Conservation (phyloP, 2,329 filamentous ascomycete species). For the Pezicula radicicola region DNA sequence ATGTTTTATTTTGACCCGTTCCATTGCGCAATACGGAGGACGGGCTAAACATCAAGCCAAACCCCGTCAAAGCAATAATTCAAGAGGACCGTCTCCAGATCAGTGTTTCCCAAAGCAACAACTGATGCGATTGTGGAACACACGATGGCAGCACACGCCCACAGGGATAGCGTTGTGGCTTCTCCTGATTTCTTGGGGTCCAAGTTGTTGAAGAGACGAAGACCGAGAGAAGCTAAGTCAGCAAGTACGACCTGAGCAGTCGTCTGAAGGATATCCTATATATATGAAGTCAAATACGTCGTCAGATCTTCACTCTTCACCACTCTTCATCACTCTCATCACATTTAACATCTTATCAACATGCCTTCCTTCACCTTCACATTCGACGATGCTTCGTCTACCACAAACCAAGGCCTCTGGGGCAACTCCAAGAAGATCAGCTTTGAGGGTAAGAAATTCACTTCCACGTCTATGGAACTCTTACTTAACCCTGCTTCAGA, state of each 20-base stretch:
- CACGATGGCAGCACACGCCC: too few species aligned
- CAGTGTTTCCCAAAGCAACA: neutral
- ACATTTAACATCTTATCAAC: neutral
- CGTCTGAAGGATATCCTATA: too few species aligned
- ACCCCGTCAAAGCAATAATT: neutral
- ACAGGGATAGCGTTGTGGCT: too few species aligned
- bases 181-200: too few species aligned
- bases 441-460: slow-evolving; percentile 5
- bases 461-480: neutral
- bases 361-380: slow-evolving; percentile 14
- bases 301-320: neutral
- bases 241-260: too few species aligned
- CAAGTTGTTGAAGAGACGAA: too few species aligned
- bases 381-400: slow-evolving; percentile 8
- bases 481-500: slow-evolving; percentile 29
- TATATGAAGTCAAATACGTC: neutral
- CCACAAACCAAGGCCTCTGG: slow-evolving; percentile 8
- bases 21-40: too few species aligned
- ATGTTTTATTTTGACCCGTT: too few species aligned
- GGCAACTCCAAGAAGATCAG: slow-evolving; percentile 8
- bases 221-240: too few species aligned
- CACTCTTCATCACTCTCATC: too few species aligned
- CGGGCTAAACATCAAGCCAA: neutral
- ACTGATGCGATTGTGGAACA: neutral
- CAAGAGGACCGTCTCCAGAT: neutral